Evolutionary conservation across 176 grass and related monocot species (phyloP).

Genomic region (Carex myosuroides): DNA sequence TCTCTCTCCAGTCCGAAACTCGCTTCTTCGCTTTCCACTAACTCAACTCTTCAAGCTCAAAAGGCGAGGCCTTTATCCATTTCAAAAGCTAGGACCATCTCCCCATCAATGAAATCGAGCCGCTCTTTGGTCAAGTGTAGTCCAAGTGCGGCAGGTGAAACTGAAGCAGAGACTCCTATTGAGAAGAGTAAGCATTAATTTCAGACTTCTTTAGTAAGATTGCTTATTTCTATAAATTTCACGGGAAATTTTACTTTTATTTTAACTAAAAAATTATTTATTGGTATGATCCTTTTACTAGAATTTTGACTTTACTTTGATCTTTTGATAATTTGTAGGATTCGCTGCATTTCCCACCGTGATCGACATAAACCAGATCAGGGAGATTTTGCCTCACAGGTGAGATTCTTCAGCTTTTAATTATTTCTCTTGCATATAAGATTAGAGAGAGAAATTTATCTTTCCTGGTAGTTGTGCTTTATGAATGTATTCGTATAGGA

Average conservation of each 20-base stretch:
- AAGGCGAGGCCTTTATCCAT: slow-evolving; percentile 1
- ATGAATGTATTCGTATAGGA: not conserved
- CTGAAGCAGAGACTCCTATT: slow-evolving; percentile 21
- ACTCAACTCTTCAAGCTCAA: not conserved
- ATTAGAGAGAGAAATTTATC: not conserved
- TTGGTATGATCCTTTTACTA: not conserved
- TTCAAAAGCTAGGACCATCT: not conserved
- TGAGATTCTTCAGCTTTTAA: not conserved
- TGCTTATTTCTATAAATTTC: too few relatives aligned
- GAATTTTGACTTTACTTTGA: slow-evolving; percentile 8
- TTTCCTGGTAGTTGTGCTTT: not conserved
- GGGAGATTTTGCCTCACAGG: slow-evolving; percentile 42
- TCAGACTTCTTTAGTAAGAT: not conserved
- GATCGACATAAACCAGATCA: slow-evolving; percentile 49
- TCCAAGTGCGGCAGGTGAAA: not conserved
- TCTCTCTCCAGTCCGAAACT: not conserved
- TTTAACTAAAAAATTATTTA: not conserved
- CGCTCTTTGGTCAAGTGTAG: slow-evolving; percentile 7
- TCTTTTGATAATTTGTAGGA: slow-evolving; percentile 13
- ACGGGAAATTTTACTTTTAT: not conserved
- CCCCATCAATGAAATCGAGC: not conserved
- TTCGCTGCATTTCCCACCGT: slow-evolving; percentile 43
- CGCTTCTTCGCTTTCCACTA: not conserved
- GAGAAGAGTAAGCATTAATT: slow-evolving; percentile 41
- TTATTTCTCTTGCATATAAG: not conserved